These are phyloP conservation scores for Begonia fuchsioides DNA, from an alignment of 306 rosid genomes.

Conservation along the genomic window DNA sequence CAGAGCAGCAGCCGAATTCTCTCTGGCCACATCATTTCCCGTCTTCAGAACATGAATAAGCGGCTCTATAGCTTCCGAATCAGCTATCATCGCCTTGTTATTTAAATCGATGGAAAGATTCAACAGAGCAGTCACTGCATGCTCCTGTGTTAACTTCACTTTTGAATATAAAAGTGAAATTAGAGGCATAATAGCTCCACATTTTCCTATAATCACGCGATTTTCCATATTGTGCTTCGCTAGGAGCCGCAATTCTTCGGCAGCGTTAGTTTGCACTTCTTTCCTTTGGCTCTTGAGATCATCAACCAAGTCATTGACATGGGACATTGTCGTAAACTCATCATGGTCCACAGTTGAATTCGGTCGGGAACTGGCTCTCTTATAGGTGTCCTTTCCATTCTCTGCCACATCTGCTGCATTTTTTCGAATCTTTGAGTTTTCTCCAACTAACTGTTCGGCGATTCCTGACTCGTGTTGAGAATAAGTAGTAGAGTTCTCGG, in stretches of 20 bases:
- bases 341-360: slow-evolving; percentile 25
- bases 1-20: slow-evolving; percentile 83
- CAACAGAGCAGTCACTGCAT: slow-evolving; percentile 85
- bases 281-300: slow-evolving; percentile 49
- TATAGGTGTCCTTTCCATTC: slow-evolving; percentile 23
- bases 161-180: slow-evolving; percentile 58
- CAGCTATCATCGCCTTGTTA: slow-evolving; percentile 66
- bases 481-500: slow-evolving; percentile 21
- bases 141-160: slow-evolving; percentile 57
- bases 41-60: slow-evolving; percentile 67
- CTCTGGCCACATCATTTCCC: slow-evolving; percentile 70
- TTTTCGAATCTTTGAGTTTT: slow-evolving; percentile 21
- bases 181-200: slow-evolving; percentile 56
- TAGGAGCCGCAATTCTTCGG: slow-evolving; percentile 74
- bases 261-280: slow-evolving; percentile 56
- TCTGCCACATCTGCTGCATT: slow-evolving; percentile 22
- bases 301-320: slow-evolving; percentile 49
- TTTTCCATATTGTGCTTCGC: slow-evolving; percentile 70
- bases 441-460: slow-evolving; percentile 23
- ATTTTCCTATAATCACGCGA: slow-evolving; percentile 52
- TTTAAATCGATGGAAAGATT: slow-evolving; percentile 65
- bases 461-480: slow-evolving; percentile 23
- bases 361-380: slow-evolving; percentile 20
- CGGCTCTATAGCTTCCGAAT: slow-evolving; percentile 73
- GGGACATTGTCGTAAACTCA: slow-evolving; percentile 33